These are phyloP conservation scores for Colletotrichum lindemuthianum DNA, from an alignment of 2,329 filamentous ascomycete genomes.

Conservation along the genomic window DNA sequence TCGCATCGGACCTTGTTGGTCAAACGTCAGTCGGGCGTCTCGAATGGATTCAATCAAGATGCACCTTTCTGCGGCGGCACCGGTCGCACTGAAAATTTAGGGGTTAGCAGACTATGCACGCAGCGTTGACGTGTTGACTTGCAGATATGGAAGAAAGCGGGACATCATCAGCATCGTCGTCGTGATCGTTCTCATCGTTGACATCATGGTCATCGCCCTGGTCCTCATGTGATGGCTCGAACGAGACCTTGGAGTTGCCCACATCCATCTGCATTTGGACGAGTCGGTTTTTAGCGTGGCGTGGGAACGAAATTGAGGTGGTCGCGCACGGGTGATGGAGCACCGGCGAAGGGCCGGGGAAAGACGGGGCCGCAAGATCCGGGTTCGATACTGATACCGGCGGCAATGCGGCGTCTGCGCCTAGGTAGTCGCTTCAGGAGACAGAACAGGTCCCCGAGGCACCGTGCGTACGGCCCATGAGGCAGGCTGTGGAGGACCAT, in stretches of 20 bases:
- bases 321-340: too few species aligned
- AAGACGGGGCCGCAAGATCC: too few species aligned
- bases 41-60: not conserved
- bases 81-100: slow-evolving; percentile 18
- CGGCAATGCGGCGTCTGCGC: too few species aligned
- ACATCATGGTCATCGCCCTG: not conserved
- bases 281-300: not conserved
- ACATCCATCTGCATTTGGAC: not conserved
- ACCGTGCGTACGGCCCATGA: too few species aligned
- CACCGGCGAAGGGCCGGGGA: too few species aligned
- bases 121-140: not conserved
- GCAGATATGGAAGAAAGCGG: slow-evolving; percentile 9
- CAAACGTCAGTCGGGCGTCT: not conserved
- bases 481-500: too few species aligned
- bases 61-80: slow-evolving; percentile 29
- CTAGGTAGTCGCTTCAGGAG: too few species aligned
- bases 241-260: not conserved
- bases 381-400: too few species aligned
- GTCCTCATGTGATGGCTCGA: not conserved
- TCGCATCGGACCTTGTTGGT: slow-evolving; percentile 22
- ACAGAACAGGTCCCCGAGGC: too few species aligned
- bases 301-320: not conserved
- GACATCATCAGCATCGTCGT: not conserved
- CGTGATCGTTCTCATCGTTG: not conserved
- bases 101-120: not conserved